phyloP scores from a whole-genome alignment of 2,329 filamentous ascomycete species.

The Neonectria punicea region DNA sequence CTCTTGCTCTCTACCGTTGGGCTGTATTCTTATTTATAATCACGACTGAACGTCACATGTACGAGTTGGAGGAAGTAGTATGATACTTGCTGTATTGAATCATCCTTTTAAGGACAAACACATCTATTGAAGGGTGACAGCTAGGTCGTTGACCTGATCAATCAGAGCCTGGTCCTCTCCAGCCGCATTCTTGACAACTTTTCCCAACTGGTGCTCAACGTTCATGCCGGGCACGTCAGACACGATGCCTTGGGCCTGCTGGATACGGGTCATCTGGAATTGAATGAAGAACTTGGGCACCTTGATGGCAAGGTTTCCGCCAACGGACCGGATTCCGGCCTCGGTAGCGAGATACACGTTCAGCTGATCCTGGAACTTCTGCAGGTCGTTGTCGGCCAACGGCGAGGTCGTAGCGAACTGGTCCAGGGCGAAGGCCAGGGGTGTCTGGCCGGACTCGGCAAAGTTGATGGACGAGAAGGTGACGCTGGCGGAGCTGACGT shows the following conservation, averaged over 20 bases:
- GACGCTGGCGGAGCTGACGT: slow-evolving; percentile 62
- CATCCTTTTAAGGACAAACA: slow-evolving; percentile 6
- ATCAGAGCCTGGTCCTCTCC: slow-evolving; percentile 59
- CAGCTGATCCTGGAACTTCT: slow-evolving; percentile 62
- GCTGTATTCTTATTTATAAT: slow-evolving; percentile 43
- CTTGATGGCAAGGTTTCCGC: slow-evolving; percentile 66
- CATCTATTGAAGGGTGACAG: slow-evolving; percentile 37
- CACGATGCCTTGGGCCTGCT: slow-evolving; percentile 67
- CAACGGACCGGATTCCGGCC: slow-evolving; percentile 64
- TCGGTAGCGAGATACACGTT: slow-evolving; percentile 70
- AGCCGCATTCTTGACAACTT: slow-evolving; percentile 66
- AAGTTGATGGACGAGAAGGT: slow-evolving; percentile 69
- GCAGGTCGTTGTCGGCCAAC: slow-evolving; percentile 60
- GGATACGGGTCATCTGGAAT: slow-evolving; percentile 68
- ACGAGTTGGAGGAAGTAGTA: slow-evolving; percentile 26
- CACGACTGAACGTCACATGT: slow-evolving; percentile 41
- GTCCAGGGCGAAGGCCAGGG: slow-evolving; percentile 64
- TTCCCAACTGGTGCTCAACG: slow-evolving; percentile 66
- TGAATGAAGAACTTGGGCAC: slow-evolving; percentile 72
- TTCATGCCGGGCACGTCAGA: slow-evolving; percentile 62
- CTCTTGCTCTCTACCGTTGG: slow-evolving; percentile 36
- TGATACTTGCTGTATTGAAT: slow-evolving; percentile 33
- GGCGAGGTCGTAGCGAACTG: slow-evolving; percentile 63
- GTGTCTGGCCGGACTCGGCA: slow-evolving; percentile 56
- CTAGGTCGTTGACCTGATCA: slow-evolving; percentile 61